phyloP scores from a whole-genome alignment of 2,329 filamentous ascomycete genomes.

The Amauroascus niger region DNA sequence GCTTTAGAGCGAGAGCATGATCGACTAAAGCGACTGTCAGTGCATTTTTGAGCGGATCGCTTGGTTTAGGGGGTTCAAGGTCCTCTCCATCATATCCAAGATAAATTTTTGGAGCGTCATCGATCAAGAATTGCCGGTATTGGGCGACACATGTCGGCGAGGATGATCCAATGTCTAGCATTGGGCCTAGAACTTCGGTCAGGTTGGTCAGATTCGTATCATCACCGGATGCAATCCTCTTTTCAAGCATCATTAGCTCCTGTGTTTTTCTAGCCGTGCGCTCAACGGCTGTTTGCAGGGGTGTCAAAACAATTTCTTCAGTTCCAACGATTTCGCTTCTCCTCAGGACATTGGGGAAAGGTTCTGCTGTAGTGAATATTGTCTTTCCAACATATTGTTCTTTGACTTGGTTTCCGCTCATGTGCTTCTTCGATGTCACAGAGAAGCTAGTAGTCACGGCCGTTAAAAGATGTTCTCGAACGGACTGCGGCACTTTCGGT shows the following conservation, averaged over 20 bases:
- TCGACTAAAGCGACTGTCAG: conserved; percentile 80
- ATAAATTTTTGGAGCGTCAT: conserved; percentile 23
- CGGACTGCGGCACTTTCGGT: conserved; percentile 68
- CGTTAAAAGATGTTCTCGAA: conserved; percentile 77
- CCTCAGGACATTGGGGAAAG: conserved; percentile 83
- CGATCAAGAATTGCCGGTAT: conserved; percentile 65
- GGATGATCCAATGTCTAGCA: conserved; percentile 62
- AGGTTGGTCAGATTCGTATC: conserved; percentile 59
- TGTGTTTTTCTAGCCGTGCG: conserved; percentile 83
- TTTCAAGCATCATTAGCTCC: conserved; percentile 69
- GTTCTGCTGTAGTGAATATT: conserved; percentile 70
- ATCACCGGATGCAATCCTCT: conserved; percentile 61
- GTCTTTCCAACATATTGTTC: conserved; percentile 76
- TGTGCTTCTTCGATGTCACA: conserved; percentile 61
- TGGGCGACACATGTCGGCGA: conserved; percentile 68
- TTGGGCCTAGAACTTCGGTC: conserved; percentile 65
- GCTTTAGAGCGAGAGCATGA: conserved; percentile 78
- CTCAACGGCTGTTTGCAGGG: conserved; percentile 81
- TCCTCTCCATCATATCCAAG: conserved; percentile 37
- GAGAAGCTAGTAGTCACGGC: conserved; percentile 71
- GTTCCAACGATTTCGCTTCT: conserved; percentile 71
- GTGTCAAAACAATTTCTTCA: conserved; percentile 56
- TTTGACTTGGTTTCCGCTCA: conserved; percentile 54
- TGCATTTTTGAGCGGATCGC: conserved; percentile 59
- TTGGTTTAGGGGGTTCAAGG: conserved; percentile 41